These are phyloP conservation scores for Pythium dissotocum DNA, from an alignment of 352 stramenopile genomes.

Conservation along the genomic window DNA sequence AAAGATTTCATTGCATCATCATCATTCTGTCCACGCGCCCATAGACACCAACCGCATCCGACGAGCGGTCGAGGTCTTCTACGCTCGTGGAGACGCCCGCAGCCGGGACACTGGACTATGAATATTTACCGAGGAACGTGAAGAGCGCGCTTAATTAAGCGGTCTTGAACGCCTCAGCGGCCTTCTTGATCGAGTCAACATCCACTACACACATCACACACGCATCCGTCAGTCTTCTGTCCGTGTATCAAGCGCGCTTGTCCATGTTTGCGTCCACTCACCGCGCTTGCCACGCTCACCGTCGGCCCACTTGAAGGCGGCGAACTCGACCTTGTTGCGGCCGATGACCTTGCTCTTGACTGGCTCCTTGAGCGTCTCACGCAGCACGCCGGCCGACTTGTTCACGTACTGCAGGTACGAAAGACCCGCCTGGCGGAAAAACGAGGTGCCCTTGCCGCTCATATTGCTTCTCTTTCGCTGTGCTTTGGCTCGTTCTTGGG, in stretches of 20 bases:
- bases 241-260: background rate
- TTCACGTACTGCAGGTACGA: conserved; percentile 91
- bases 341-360: conserved; percentile 80
- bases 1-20: conserved; percentile 28
- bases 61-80: background rate
- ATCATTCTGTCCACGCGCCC: conserved; percentile 13
- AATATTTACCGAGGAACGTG: conserved; percentile 25
- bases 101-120: conserved; percentile 21
- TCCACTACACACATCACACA: conserved; percentile 37
- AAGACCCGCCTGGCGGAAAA: conserved; percentile 84
- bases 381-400: conserved; percentile 75
- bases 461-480: conserved; percentile 36
- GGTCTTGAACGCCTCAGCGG: conserved; percentile 76
- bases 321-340: conserved; percentile 80
- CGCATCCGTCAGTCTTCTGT: background rate
- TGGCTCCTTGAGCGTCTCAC: conserved; percentile 82
- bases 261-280: conserved; percentile 28
- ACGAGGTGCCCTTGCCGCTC: conserved; percentile 79
- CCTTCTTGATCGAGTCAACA: conserved; percentile 83
- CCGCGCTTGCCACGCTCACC: conserved; percentile 76
- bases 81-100: conserved; percentile 4
- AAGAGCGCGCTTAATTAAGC: conserved; percentile 38
- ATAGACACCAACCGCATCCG: conserved; percentile 10
- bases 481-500: conserved; percentile 8
- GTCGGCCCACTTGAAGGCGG: conserved; percentile 84